Percentiles rank a stretch among this genome's conserved stretches.
Conservation (phyloP, 2,329 filamentous ascomycete species). For the Alternaria sp. region DNA sequence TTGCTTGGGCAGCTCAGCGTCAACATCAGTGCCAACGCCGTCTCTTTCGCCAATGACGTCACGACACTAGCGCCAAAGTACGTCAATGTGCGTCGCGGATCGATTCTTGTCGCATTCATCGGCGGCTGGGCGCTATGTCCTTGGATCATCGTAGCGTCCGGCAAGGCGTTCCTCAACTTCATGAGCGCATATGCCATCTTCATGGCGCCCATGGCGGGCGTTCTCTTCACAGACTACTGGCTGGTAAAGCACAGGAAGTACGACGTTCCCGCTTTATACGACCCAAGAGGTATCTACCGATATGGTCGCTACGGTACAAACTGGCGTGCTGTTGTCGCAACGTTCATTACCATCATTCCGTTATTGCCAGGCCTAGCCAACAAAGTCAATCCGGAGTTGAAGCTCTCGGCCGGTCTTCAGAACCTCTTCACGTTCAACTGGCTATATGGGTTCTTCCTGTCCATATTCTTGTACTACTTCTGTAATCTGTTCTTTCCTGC, state of each 20-base stretch:
- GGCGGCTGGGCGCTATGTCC: conserved; percentile 25
- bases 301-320: conserved; percentile 27
- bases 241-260: conserved; percentile 23
- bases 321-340: conserved; percentile 27
- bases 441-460: conserved; percentile 38
- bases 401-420: conserved; percentile 25
- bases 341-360: conserved; percentile 22
- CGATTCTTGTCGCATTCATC: conserved; percentile 20
- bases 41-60: conserved; percentile 31
- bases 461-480: conserved; percentile 32
- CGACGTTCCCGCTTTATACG: conserved; percentile 31
- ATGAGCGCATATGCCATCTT: conserved; percentile 32
- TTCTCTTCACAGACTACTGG: conserved; percentile 30
- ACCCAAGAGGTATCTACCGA: conserved; percentile 20
- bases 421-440: conserved; percentile 48
- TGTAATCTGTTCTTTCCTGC: conserved; percentile 45
- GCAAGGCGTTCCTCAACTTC: conserved; percentile 30
- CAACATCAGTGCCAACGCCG: conserved; percentile 33
- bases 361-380: conserved; percentile 25
- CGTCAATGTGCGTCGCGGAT: conserved; percentile 30
- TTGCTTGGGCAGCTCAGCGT: conserved; percentile 21
- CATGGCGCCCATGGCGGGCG: conserved; percentile 28
- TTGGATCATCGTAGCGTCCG: conserved; percentile 31
- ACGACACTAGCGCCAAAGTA: conserved; percentile 23
- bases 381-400: conserved; percentile 21